Conservation (phyloP, 345 rosid species). For the Turritis glabra region DNA sequence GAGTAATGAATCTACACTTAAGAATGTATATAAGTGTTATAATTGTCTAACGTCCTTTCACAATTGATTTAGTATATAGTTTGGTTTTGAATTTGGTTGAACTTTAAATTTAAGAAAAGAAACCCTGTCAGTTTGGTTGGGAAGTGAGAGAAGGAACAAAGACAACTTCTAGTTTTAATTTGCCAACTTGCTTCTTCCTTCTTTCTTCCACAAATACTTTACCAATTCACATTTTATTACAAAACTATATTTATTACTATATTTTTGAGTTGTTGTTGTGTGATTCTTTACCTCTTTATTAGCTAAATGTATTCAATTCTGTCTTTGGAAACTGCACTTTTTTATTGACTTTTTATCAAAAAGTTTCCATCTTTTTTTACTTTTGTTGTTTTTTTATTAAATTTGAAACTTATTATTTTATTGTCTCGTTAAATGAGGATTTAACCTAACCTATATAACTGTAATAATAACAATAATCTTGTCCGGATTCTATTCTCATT, state of each 20-base stretch:
- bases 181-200: conserved; percentile 21
- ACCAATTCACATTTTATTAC: not conserved
- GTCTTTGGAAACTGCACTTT: conserved; percentile 33
- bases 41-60: not conserved
- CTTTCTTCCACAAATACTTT: not conserved
- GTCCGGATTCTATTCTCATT: conserved; percentile 34
- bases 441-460: not conserved
- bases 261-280: not conserved
- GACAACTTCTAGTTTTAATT: conserved; percentile 21
- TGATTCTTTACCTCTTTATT: conserved; percentile 17
- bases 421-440: conserved; percentile 11
- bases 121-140: conserved; percentile 35
- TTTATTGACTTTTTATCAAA: conserved; percentile 13
- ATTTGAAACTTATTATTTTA: not conserved
- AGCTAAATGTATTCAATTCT: conserved; percentile 11
- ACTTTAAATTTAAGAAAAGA: conserved; percentile 3
- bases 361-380: not conserved
- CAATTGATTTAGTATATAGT: not conserved
- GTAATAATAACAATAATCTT: not conserved
- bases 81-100: conserved; percentile 34
- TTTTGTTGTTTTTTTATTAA: not conserved
- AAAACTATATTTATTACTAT: conserved; percentile 14
- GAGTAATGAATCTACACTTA: too few species aligned
- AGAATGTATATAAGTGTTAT: not conserved
- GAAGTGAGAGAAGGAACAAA: conserved; percentile 31